Conservation (phyloP, 768 basidiomycete species). For the Tylopilus vinaceipallidus region DNA sequence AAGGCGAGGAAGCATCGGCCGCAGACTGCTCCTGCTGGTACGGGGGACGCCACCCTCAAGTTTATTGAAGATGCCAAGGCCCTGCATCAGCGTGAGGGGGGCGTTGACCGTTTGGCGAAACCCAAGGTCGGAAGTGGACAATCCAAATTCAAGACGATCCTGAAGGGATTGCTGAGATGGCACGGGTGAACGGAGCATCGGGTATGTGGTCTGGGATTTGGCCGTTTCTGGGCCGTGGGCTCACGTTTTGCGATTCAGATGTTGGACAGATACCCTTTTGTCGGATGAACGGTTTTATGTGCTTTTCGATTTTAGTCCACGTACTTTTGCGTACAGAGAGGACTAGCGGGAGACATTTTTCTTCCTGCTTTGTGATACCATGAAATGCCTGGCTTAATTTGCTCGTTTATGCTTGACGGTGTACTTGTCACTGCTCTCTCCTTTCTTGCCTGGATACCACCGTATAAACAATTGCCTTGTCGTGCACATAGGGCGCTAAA, state of each 20-base stretch:
- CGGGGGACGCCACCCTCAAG: constrained; percentile 10
- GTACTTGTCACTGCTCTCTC: not conserved
- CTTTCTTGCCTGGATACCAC: not conserved
- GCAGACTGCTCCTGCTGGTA: constrained; percentile 24
- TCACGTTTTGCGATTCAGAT: not conserved
- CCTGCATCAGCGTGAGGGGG: constrained; percentile 1
- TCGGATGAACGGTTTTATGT: not conserved
- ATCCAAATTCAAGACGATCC: constrained; percentile 16
- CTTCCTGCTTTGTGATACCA: not conserved
- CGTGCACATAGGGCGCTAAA: not conserved
- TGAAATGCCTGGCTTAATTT: constrained; percentile 2
- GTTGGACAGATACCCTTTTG: no score
- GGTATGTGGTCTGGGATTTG: constrained; percentile 3
- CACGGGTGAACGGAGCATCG: not conserved
- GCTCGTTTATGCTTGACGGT: not conserved
- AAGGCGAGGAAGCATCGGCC: constrained; percentile 19
- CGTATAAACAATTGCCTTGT: not conserved
- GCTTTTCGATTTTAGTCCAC: not conserved
- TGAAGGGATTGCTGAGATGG: constrained; percentile 21
- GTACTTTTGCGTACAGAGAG: not conserved
- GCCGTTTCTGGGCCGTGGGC: not conserved
- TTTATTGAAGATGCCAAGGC: constrained; percentile 12
- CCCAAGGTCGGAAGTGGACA: not conserved
- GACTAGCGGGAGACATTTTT: not conserved
- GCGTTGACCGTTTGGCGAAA: not conserved